Base-by-base conservation (phyloP, 805 yeast species). In the Ogataea kodamae region DNA sequence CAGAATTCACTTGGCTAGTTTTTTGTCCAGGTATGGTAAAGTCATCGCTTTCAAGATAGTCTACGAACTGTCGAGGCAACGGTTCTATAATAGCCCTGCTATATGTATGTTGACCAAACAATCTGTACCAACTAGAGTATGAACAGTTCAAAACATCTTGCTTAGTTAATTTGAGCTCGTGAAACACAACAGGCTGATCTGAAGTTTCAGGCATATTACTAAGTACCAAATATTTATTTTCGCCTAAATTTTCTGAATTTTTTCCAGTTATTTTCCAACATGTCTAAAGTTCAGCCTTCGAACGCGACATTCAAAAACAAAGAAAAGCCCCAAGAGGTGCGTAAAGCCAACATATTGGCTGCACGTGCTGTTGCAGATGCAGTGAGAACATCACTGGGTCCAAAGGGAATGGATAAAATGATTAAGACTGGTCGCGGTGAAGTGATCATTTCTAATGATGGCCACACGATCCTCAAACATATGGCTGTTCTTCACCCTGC, bases 321-420 rank as follows among this genome's bases (percentile, higher is more conserved):
- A 59, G 96, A 89, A 52, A 88, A 89, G 71, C 97, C 97, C 15
- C 89, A 81, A 57, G 97, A 89, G 62, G 96, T 88, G 33, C 81
- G 97, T 44, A 78, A 76, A 61, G 76, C 89, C 34, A 88, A 88
- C 57, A 87, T 89, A 47, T 70, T 82, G 44, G 96, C 96, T 3
- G 97, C 96, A 5, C 71, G 90, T 51, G 95, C 96, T 5, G 96
- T 88, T 16, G 88, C 95, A 3, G 96, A 88, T 61, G 96, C 96
- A 29, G 85, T 88, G 51, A 75, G 96, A 61, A 89, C 97, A 5
- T 82, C 97, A 10, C 68, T 92, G 40, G 99, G 99, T 13, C 99
- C 99, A 37, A 90, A 88, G 62, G 99, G 99, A 42, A 92, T 92
- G 98, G 99, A 92, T 62, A 92, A 92, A 68, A 90, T 92, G 97